phyloP scores from a whole-genome alignment of 2,329 filamentous ascomycete species.

The Alternaria triticimaculans region DNA sequence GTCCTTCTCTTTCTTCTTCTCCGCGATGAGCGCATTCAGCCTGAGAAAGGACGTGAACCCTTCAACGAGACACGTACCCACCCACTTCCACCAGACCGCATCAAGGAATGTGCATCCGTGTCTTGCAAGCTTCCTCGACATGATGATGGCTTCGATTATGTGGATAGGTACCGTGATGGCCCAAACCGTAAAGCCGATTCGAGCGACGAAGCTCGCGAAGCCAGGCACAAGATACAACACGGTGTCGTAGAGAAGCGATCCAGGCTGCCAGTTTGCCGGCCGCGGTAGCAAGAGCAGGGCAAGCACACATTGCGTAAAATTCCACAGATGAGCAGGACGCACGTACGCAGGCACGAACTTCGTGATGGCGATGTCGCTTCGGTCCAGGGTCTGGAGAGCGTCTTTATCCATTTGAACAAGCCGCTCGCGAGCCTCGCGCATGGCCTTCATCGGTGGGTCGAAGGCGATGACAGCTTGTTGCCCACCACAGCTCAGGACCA shows the following conservation, averaged over 20 bases:
- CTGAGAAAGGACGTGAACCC: conserved; percentile 58
- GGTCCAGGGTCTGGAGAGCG: conserved; percentile 65
- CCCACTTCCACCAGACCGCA: conserved; percentile 62
- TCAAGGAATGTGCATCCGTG: conserved; percentile 60
- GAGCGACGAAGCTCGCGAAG: conserved; percentile 65
- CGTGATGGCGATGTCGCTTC: conserved; percentile 63
- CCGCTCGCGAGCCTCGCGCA: conserved; percentile 71
- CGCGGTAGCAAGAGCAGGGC: conserved; percentile 40
- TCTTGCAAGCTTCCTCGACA: conserved; percentile 57
- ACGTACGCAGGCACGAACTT: conserved; percentile 60
- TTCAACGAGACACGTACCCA: conserved; percentile 60
- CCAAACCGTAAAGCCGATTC: conserved; percentile 66
- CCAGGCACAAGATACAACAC: conserved; percentile 59
- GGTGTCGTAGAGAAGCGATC: conserved; percentile 44
- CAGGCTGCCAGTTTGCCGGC: conserved; percentile 41
- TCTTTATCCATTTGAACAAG: conserved; percentile 75
- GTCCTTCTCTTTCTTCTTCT: conserved; percentile 40
- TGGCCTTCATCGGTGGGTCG: conserved; percentile 71
- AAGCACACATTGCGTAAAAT: conserved; percentile 57
- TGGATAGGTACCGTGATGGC: conserved; percentile 70
- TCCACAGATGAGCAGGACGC: conserved; percentile 54
- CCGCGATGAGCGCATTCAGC: conserved; percentile 32
- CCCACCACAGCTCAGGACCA: conserved; percentile 66
- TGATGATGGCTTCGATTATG: conserved; percentile 62
- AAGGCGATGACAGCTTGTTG: conserved; percentile 64